A percentile compares a stretch with the other conserved stretches of the same genome.
phyloP scores from a whole-genome alignment of 2,329 filamentous ascomycete genomes.

The Knoxdaviesia proteae region DNA sequence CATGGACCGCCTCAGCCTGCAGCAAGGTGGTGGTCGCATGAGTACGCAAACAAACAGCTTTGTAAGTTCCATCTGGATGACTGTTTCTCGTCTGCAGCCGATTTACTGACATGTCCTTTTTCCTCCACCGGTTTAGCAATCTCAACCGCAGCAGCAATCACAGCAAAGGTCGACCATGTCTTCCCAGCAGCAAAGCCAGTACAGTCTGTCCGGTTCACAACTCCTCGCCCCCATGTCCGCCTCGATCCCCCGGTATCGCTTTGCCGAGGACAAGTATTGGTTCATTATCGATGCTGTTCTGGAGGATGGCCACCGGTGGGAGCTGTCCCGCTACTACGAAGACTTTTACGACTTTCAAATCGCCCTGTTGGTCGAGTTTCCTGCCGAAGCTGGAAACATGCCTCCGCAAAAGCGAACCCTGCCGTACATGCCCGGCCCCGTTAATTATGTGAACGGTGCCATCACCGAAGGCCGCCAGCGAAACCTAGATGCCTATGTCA shows the following conservation, averaged over 20 bases:
- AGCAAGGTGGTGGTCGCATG: constrained; percentile 10
- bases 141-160: constrained; percentile 2
- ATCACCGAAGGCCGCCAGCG: constrained; percentile 86
- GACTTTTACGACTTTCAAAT: constrained; percentile 99
- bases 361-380: constrained; percentile 76
- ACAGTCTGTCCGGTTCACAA: constrained; percentile 23
- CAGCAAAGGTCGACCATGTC: constrained; percentile 1
- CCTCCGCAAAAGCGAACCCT: constrained; percentile 60
- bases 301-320: constrained; percentile 82
- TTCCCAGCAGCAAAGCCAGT: not conserved
- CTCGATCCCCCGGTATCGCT: constrained; percentile 80
- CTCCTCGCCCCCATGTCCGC: constrained; percentile 62
- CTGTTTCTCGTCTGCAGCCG: too few relatives aligned
- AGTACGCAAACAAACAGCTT: too few relatives aligned
- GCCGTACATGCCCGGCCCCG: constrained; percentile 94
- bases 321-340: constrained; percentile 85
- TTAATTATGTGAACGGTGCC: constrained; percentile 93
- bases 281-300: constrained; percentile 86
- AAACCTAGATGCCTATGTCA: constrained; percentile 89
- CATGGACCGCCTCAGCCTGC: constrained; percentile 22
- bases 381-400: constrained; percentile 76
- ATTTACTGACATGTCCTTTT: too few relatives aligned
- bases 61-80: too few relatives aligned
- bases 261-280: constrained; percentile 96
- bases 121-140: not conserved